Evolutionary conservation across 73 alveolate genomes (phyloP).

Genomic region (Paramecium octaurelia): DNA sequence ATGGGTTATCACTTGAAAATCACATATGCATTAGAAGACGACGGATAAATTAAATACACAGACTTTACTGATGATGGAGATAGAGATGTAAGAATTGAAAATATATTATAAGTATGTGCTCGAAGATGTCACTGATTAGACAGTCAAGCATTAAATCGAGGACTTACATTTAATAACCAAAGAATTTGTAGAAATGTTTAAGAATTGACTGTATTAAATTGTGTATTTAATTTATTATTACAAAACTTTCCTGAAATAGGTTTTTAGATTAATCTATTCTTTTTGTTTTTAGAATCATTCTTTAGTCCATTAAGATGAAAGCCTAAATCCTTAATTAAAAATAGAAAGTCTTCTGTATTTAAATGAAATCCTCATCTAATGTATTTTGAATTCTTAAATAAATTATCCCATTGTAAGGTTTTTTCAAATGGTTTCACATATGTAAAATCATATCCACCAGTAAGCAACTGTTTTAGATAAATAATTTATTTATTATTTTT

Average conservation of each 20-base stretch:
- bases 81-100: not conserved
- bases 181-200: not conserved
- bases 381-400: no score
- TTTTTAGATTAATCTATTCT: not conserved
- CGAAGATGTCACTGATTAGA: constrained; percentile 19
- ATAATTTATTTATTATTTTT: no score
- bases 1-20: constrained; percentile 37
- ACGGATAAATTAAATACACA: constrained; percentile 31
- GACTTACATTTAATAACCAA: not conserved
- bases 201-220: not conserved
- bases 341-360: no score
- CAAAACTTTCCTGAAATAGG: not conserved
- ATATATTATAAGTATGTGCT: not conserved
- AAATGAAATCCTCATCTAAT: no score
- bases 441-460: no score
- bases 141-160: constrained; percentile 4
- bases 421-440: no score
- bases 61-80: constrained; percentile 55
- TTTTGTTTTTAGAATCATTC: no score
- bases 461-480: no score
- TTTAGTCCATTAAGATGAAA: no score
- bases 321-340: no score
- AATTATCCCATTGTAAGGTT: no score
- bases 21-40: constrained; percentile 14
- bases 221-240: not conserved